Evolutionary conservation across 768 basidiomycete species (phyloP).

Genomic region (Pisolithus albus): DNA sequence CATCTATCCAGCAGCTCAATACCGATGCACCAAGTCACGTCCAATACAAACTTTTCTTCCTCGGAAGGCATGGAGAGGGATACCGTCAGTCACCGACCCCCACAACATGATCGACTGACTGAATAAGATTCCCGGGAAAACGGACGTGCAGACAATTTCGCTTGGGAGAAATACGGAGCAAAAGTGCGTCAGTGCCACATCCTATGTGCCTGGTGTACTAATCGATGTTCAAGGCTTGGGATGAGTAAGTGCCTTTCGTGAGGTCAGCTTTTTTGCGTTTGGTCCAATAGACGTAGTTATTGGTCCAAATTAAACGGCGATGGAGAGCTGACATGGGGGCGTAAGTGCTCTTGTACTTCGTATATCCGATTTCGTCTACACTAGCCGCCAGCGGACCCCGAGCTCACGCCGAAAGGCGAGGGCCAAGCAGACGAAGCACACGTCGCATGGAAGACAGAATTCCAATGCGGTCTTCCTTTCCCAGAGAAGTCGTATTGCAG

Average conservation of each 20-base stretch:
- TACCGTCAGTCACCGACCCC: slow-evolving; percentile 45
- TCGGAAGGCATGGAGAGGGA: slow-evolving; percentile 69
- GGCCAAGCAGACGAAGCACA: slow-evolving; percentile 45
- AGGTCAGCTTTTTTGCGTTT: not conserved
- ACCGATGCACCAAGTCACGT: slow-evolving; percentile 28
- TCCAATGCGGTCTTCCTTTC: slow-evolving; percentile 34
- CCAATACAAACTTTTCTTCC: slow-evolving; percentile 57
- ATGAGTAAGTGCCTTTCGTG: slow-evolving; percentile 37
- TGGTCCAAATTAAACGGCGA: slow-evolving; percentile 63
- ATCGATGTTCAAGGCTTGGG: slow-evolving; percentile 42
- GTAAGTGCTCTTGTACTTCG: slow-evolving; percentile 34
- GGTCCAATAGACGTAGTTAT: slow-evolving; percentile 33
- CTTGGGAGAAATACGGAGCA: slow-evolving; percentile 57
- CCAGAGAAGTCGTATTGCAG: slow-evolving; percentile 57
- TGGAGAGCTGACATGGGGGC: slow-evolving; percentile 65
- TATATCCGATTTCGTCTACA: not conserved
- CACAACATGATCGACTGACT: slow-evolving; percentile 40
- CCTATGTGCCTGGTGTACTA: not conserved
- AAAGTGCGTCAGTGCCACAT: slow-evolving; percentile 19
- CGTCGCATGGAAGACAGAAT: slow-evolving; percentile 43
- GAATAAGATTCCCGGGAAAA: slow-evolving; percentile 45
- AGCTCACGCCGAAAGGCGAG: slow-evolving; percentile 52
- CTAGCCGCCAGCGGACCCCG: slow-evolving; percentile 50
- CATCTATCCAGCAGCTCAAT: slow-evolving; percentile 43
- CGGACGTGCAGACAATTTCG: slow-evolving; percentile 59